phyloP scores from a whole-genome alignment of 2,329 filamentous ascomycete species.

The Ustilaginoidea virens region DNA sequence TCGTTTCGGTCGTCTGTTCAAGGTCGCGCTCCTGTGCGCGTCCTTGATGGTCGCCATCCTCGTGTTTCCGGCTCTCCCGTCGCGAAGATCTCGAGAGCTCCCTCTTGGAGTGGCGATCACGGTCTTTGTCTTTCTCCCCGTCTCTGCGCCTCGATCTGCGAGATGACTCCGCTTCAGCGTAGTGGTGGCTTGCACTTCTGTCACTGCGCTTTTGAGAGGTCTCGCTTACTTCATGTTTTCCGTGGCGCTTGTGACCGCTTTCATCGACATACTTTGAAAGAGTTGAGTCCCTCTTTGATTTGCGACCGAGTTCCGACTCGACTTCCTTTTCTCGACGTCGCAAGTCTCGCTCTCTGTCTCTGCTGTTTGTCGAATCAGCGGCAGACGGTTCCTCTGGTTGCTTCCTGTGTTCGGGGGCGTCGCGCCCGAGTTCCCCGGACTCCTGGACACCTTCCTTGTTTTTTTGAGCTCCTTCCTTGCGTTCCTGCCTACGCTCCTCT shows the following conservation, averaged over 20 bases:
- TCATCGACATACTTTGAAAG: slow-evolving; percentile 13
- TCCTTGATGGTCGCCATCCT: slow-evolving; percentile 13
- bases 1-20: slow-evolving; percentile 7
- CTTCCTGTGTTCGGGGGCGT: slow-evolving; percentile 1
- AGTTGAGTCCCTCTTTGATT: slow-evolving; percentile 15
- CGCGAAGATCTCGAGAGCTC: slow-evolving; percentile 10
- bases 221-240: slow-evolving; percentile 20
- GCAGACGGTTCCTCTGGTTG: slow-evolving; percentile 1
- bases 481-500: slow-evolving; percentile 10
- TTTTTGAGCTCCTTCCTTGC: no score
- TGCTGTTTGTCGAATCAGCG: slow-evolving; percentile 3
- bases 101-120: slow-evolving; percentile 14
- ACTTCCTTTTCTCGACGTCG: slow-evolving; percentile 11
- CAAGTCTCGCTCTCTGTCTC: slow-evolving; percentile 9
- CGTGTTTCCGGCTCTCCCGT: slow-evolving; percentile 10
- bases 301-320: slow-evolving; percentile 8
- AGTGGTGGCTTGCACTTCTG: slow-evolving; percentile 10
- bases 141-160: slow-evolving; percentile 10
- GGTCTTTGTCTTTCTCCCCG: slow-evolving; percentile 12
- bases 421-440: no score
- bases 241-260: slow-evolving; percentile 15
- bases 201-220: slow-evolving; percentile 14
- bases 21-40: slow-evolving; percentile 14
- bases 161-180: slow-evolving; percentile 10
- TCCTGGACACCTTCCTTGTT: no score